Evolutionary conservation across 345 rosid species (phyloP), one percentile per base, ranked within the genome.

Genomic region (Turnera subulata): DNA sequence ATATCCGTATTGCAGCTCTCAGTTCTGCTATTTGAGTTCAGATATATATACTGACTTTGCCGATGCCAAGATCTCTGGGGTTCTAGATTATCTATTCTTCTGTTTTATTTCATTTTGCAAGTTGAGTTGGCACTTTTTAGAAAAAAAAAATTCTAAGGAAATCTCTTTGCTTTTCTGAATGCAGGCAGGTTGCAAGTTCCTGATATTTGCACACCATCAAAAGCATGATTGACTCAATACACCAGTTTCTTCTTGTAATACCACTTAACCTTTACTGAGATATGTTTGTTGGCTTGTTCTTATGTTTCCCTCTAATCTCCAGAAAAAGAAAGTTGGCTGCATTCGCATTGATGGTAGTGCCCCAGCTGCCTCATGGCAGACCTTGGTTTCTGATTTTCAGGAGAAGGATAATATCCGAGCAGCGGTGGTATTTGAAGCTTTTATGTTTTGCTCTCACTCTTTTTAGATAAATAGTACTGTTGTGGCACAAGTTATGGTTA

Each of bases 131-230:
- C n/a, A 15, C 6, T 45, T 51, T 26, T 14, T 20, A n/a, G n/a
- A n/a, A n/a, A n/a, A n/a, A n/a, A n/a, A n/a, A n/a, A n/a, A n/a
- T 21, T 44, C 49, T 46, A 39, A 53, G 5, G 6, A 10, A 29
- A 18, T 19, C n/a, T 26, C 55, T 50, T 12, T 60, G 49, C 29
- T 44, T 53, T 55, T 40, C 46, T 71, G 49, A 26, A 50, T 81
- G 76, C 90, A 91, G 98, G 98, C 96, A 46, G 90, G 84, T 63
- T 91, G 97, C 88, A 91, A 91, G 74, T 91, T 91, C 81, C 78
- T 91, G 24, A 78, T 88, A 58, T 91, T 88, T 85, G 97, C 96
- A 1, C 96, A 88, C 69, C 98, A 92, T 68, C 86, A 66, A 58
- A 71, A n/a, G 85, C 55, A 91, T 91, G 98, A 85, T 89, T 58